These are phyloP conservation scores for Fusarium sp. DNA, from an alignment of 2,329 filamentous ascomycete genomes.

Conservation along the genomic window DNA sequence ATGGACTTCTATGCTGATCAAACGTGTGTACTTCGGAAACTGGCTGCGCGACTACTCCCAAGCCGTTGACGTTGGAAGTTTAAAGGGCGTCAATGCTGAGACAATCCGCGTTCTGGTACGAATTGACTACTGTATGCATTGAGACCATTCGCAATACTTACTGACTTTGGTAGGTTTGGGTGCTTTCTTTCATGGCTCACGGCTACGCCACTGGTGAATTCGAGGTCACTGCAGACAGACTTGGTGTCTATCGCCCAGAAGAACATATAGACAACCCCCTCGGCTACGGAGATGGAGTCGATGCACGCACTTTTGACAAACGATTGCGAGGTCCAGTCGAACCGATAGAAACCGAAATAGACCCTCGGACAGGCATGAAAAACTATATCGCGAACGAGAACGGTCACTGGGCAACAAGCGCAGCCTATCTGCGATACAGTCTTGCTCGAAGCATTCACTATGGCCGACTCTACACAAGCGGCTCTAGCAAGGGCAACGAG, in stretches of 20 bases:
- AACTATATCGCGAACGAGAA: conserved; percentile 97
- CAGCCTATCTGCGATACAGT: conserved; percentile 84
- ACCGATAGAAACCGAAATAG: conserved; percentile 77
- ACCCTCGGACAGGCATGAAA: conserved; percentile 90
- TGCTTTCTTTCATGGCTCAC: conserved; percentile 83
- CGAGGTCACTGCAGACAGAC: conserved; percentile 82
- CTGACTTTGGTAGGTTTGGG: conserved; percentile 68
- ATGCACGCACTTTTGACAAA: conserved; percentile 84
- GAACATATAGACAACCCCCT: conserved; percentile 82
- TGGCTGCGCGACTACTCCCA: conserved; percentile 90
- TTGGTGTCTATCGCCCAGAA: conserved; percentile 85
- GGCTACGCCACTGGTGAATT: conserved; percentile 89
- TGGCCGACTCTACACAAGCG: conserved; percentile 78
- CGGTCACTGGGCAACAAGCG: conserved; percentile 88
- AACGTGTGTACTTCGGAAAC: conserved; percentile 86
- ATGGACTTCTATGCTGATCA: conserved; percentile 83
- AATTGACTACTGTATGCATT: background rate
- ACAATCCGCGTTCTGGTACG: conserved; percentile 78
- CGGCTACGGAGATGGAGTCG: conserved; percentile 85
- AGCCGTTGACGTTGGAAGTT: conserved; percentile 81
- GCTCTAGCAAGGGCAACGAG: conserved; percentile 73
- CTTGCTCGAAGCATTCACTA: conserved; percentile 80
- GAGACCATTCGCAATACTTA: background rate
- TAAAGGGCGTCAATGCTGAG: conserved; percentile 81
- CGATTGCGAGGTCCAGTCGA: conserved; percentile 85